Evolutionary conservation across 495 filamentous ascomycete genomes (phyloP).

Genomic region (Penicillium malachiteum): DNA sequence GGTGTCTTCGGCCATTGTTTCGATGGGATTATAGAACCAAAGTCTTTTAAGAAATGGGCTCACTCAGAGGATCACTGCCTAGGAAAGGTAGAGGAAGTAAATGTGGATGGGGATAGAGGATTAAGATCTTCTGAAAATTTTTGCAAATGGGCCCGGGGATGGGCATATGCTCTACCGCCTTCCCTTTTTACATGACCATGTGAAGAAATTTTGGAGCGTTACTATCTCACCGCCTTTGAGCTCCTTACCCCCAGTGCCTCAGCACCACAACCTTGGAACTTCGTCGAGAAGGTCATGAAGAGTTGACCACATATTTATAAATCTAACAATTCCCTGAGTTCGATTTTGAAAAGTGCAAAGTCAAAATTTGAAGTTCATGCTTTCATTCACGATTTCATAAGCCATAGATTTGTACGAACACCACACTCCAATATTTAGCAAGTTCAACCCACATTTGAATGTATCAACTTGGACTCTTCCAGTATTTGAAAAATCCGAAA

Average conservation of each 20-base stretch:
- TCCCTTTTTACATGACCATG: too few species aligned
- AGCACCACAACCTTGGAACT: too few species aligned
- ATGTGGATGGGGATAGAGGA: conserved; percentile 1
- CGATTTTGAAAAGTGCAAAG: neutral
- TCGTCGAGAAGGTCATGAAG: too few species aligned
- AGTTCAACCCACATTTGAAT: neutral
- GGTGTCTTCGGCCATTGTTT: conserved; percentile 43
- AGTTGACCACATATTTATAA: too few species aligned
- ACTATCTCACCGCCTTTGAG: too few species aligned
- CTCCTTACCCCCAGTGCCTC: too few species aligned
- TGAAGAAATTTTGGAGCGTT: too few species aligned
- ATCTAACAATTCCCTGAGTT: too few species aligned
- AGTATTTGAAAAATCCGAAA: neutral
- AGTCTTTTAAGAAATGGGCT: conserved; percentile 35
- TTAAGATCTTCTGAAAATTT: conserved; percentile 21
- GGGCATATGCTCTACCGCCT: neutral
- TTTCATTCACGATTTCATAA: neutral
- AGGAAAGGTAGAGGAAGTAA: conserved; percentile 12
- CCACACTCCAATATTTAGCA: neutral
- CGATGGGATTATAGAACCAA: conserved; percentile 17
- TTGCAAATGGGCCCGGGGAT: conserved; percentile 2
- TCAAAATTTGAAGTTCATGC: neutral
- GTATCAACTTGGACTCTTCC: neutral
- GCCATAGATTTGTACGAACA: neutral
- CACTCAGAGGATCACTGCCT: conserved; percentile 48